Evolutionary conservation across 805 yeast genomes (phyloP).

Genomic region (Schizosaccharomyces octosporus): DNA sequence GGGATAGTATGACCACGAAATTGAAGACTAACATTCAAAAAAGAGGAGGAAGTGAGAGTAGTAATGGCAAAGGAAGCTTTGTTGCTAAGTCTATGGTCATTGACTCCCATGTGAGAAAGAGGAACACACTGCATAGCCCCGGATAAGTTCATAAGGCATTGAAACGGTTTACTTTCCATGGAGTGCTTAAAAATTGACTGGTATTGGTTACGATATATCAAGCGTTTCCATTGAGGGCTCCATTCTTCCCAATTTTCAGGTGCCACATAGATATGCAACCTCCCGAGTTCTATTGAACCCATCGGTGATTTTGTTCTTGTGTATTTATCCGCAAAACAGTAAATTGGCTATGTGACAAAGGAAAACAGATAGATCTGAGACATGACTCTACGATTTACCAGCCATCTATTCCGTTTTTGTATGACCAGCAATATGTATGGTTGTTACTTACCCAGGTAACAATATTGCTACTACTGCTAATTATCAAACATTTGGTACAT

Average conservation of each 20-base stretch:
- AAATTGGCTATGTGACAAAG: no score
- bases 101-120: neutral
- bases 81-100: neutral
- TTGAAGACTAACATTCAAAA: neutral
- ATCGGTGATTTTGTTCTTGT: neutral
- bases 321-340: no score
- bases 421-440: no score
- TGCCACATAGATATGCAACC: neutral
- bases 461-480: no score
- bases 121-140: neutral
- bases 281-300: neutral
- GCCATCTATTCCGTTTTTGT: no score
- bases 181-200: neutral
- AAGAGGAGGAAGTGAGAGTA: neutral
- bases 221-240: neutral
- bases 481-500: no score
- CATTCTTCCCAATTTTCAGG: neutral
- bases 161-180: neutral
- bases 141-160: neutral
- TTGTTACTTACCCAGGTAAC: no score
- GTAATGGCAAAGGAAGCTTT: neutral
- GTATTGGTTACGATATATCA: neutral
- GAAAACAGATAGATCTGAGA: no score
- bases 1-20: neutral
- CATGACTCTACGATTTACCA: no score